Evolutionary conservation across 345 rosid genomes (phyloP).

Genomic region (Anastatica hierochuntica): DNA sequence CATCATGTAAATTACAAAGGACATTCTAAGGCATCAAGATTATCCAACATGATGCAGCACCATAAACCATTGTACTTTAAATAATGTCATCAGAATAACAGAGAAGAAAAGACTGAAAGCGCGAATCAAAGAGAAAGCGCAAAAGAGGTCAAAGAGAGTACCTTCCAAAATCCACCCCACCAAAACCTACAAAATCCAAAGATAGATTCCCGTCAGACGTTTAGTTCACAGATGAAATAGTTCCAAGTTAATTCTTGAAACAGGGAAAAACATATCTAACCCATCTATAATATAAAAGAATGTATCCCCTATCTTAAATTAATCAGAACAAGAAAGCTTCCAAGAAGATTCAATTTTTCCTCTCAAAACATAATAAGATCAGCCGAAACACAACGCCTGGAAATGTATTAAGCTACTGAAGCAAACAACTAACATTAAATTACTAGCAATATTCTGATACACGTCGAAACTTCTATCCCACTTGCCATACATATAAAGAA

Average conservation of each 20-base stretch:
- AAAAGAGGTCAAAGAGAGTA: slow-evolving; percentile 22
- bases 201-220: background rate
- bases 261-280: background rate
- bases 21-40: background rate
- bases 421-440: background rate
- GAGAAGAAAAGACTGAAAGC: slow-evolving; percentile 4
- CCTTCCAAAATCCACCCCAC: slow-evolving; percentile 99
- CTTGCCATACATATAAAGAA: background rate
- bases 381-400: too few species aligned
- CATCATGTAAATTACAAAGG: background rate
- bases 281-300: background rate
- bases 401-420: background rate
- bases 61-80: slow-evolving; percentile 1
- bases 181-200: slow-evolving; percentile 60
- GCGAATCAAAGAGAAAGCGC: background rate
- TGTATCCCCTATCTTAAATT: background rate
- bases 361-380: background rate
- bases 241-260: background rate
- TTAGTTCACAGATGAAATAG: background rate
- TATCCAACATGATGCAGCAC: background rate
- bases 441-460: background rate
- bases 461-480: background rate
- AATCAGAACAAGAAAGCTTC: background rate
- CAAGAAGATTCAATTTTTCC: background rate
- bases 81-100: background rate